Base-by-base conservation (phyloP, 345 rosid species). In the Erodium maritimum region DNA sequence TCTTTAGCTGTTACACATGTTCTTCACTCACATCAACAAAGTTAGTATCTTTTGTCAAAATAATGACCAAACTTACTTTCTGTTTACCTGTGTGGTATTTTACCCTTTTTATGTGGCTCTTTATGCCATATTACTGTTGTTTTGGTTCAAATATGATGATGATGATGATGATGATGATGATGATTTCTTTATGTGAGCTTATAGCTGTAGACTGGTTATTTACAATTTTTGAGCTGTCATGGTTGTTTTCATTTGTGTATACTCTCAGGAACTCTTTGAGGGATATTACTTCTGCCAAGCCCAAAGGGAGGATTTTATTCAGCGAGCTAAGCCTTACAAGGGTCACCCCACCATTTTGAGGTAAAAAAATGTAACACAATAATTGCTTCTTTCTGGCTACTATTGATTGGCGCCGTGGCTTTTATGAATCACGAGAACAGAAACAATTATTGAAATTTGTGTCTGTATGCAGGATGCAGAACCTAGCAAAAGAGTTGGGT, bases 271-370 rank as follows among this genome's bases (percentile, higher is more conserved):
- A 71, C 85, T 93, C 23, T 93, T 93, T 70, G 99, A 93, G 66
- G 94, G 96, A 48, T 80, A 82, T 80, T 93, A 93, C 82, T 93
- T 93, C 67, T 93, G 95, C 72, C 96, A 93, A 82, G 96, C 96
- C 17, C 99, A 93, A 69, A 81, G 89, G 72, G 94, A 93, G 66
- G 95, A 85, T 63, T 86, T 59, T 68, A 78, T 91, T 69, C 71
- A 69, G 61, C 78, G 87, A 66, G 91, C 96, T 51, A 84, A 82
- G 73, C 95, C 99, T 61, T 80, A 86, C 59, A 85, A 83, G 70
- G 74, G 69, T 63, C 88, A 89, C 61, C 96, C 94, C 5, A 91
- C 99, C 51, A 75, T 89, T 73, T 59, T 75, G 59, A 84, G 86
- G 96, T 88, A 66, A 75, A 66, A 75, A 57, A 42, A 42, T 42